Evolutionary conservation across 306 rosid genomes (phyloP).

Genomic region (Canavalia ensiformis): DNA sequence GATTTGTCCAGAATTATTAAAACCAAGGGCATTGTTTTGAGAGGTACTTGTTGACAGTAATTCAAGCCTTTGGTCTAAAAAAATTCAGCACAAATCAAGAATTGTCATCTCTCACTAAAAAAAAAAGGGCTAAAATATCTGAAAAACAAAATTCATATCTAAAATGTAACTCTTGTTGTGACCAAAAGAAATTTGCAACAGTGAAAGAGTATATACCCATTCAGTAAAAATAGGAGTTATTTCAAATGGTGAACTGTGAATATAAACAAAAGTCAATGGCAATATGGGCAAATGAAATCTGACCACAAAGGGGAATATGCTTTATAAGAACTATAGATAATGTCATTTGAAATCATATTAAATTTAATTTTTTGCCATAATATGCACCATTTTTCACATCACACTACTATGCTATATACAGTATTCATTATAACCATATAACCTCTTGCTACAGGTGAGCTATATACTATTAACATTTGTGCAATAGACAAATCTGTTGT

Average conservation of each 20-base stretch:
- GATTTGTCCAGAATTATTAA: not conserved
- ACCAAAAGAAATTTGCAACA: not conserved
- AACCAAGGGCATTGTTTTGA: not conserved
- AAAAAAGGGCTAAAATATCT: no score
- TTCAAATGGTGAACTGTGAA: not conserved
- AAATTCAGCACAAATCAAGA: no score
- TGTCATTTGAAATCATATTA: not conserved
- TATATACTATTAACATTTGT: not conserved
- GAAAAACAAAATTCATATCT: no score
- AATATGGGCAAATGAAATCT: not conserved
- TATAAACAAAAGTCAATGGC: not conserved
- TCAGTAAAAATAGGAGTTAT: not conserved
- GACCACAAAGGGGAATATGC: not conserved
- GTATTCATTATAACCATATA: not conserved
- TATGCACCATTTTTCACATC: not conserved
- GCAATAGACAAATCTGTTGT: slow-evolving; percentile 70
- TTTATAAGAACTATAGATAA: no score
- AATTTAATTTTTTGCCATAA: not conserved
- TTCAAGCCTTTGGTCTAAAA: no score
- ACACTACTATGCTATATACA: not conserved
- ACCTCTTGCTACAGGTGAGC: not conserved
- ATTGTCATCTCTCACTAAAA: no score
- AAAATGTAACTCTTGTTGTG: no score
- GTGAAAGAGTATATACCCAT: not conserved
- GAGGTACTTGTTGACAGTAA: no score